Evolutionary conservation across 768 basidiomycete genomes (phyloP).

Genomic region (Russula ochroleuca): DNA sequence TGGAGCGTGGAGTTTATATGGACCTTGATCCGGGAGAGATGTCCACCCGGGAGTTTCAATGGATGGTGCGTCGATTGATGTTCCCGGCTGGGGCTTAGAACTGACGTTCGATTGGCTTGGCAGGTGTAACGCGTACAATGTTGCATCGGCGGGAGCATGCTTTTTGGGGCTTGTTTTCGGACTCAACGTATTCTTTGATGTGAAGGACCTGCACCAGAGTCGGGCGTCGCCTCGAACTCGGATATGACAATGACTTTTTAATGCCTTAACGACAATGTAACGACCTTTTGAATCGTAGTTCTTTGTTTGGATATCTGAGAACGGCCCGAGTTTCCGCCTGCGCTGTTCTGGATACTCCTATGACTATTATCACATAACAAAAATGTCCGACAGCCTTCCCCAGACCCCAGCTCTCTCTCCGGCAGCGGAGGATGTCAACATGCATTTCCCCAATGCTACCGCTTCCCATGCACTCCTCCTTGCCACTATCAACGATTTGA

Average conservation of each 20-base stretch:
- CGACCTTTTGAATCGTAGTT: background rate
- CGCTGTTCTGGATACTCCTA: background rate
- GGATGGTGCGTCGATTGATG: slow-evolving; percentile 50
- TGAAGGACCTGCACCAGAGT: slow-evolving; percentile 60
- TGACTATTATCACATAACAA: slow-evolving; percentile 21
- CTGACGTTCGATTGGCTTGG: slow-evolving; percentile 12
- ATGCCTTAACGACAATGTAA: slow-evolving; percentile 11
- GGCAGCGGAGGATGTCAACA: slow-evolving; percentile 16
- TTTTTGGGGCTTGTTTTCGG: slow-evolving; percentile 53
- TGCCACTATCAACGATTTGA: slow-evolving; percentile 49
- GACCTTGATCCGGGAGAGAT: slow-evolving; percentile 56
- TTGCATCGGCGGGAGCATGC: slow-evolving; percentile 59
- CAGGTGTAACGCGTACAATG: slow-evolving; percentile 72
- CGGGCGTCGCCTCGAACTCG: slow-evolving; percentile 60
- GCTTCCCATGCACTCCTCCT: slow-evolving; percentile 42
- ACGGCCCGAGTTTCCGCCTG: background rate
- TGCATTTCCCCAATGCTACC: slow-evolving; percentile 26
- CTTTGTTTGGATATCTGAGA: background rate
- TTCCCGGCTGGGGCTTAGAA: background rate
- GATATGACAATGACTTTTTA: slow-evolving; percentile 31
- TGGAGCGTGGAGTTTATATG: slow-evolving; percentile 61
- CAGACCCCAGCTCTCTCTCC: background rate
- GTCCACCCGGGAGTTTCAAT: slow-evolving; percentile 56
- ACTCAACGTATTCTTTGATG: slow-evolving; percentile 56
- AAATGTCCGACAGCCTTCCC: background rate